Evolutionary conservation across 495 filamentous ascomycete species (phyloP), one percentile per base, ranked within the genome.

Genomic region (Lophiostoma macrostomum): DNA sequence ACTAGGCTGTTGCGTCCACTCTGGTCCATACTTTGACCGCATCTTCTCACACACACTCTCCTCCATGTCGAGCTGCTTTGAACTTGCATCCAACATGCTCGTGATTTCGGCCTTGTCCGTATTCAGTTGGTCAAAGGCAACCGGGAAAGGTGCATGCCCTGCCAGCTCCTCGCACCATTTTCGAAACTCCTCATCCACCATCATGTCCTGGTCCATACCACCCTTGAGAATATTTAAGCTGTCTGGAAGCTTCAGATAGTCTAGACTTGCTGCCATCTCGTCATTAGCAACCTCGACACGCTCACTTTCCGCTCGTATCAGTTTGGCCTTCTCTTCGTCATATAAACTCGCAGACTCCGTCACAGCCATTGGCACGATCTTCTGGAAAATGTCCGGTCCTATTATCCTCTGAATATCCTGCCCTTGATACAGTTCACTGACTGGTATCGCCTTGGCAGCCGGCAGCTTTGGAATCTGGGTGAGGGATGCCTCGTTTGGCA

Each of bases 41-140:
- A 98, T 98, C 75, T 96, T 96, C 71, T 98, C 93, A 67, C 93
- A 98, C 5, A 97, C 90, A 48, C 87, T 93, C 72, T 96, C 94
- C 68, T 98, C 93, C 80, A 91, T 84, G 60, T 97, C 93, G 8
- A 98, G 66, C 61, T 91, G 86, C 62, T 93, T 95, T 32, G 80
- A 85, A 63, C 87, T 88, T 51, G 77, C 77, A 56, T 95, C 90
- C 46, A 98, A 67, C 7, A 84, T 76, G 2, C 78, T 70, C 7
- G 84, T 63, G 7, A 96, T 85, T 23, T 78, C 76, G 30, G 84
- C 75, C 68, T 93, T 96, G 50, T 90, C 84, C 29, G 81, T 74
- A 55, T 86, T 82, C 29, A 97, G 70, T 20, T 80, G 74, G 22
- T 91, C 87, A 65, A 98, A 89, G 8, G 87, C 87, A 38, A 73